Evolutionary conservation across 2,329 filamentous ascomycete genomes (phyloP).

Genomic region (Colletotrichum graminicola): DNA sequence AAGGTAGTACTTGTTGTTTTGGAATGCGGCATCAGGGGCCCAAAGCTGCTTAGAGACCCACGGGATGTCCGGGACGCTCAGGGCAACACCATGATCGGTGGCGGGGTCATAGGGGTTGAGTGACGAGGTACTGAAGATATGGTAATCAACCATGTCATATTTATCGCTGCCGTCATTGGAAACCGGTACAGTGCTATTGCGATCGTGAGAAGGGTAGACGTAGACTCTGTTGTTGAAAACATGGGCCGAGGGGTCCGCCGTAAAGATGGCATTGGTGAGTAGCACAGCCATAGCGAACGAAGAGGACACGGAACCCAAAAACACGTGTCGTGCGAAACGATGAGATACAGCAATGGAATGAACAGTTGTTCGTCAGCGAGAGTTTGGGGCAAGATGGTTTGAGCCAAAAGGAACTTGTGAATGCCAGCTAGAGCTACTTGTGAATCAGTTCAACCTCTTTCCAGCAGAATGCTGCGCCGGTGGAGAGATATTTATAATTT

Average conservation of each 20-base stretch:
- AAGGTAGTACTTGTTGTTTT: constrained; percentile 78
- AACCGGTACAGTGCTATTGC: constrained; percentile 76
- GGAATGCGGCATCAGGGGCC: constrained; percentile 82
- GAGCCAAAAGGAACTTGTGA: neutral
- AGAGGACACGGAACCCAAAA: neutral
- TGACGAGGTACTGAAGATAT: constrained; percentile 73
- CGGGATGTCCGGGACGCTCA: constrained; percentile 74
- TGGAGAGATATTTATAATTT: constrained; percentile 7
- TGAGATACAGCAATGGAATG: neutral
- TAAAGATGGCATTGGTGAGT: constrained; percentile 80
- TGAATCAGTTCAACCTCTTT: neutral
- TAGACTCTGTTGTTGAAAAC: constrained; percentile 82
- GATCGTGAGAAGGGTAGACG: constrained; percentile 85
- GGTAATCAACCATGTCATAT: constrained; percentile 88
- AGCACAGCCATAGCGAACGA: constrained; percentile 59
- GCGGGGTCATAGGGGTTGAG: constrained; percentile 70
- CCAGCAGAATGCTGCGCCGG: neutral
- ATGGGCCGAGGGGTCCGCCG: constrained; percentile 83
- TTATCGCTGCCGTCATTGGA: constrained; percentile 89
- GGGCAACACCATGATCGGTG: constrained; percentile 78
- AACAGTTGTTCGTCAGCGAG: neutral
- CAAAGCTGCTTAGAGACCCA: constrained; percentile 86
- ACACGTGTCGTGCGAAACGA: neutral
- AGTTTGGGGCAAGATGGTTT: neutral
- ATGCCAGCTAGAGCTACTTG: neutral